Percentiles rank a stretch among this genome's conserved stretches.
phyloP scores from a whole-genome alignment of 768 basidiomycete species.

The Tubosaeta sp. region DNA sequence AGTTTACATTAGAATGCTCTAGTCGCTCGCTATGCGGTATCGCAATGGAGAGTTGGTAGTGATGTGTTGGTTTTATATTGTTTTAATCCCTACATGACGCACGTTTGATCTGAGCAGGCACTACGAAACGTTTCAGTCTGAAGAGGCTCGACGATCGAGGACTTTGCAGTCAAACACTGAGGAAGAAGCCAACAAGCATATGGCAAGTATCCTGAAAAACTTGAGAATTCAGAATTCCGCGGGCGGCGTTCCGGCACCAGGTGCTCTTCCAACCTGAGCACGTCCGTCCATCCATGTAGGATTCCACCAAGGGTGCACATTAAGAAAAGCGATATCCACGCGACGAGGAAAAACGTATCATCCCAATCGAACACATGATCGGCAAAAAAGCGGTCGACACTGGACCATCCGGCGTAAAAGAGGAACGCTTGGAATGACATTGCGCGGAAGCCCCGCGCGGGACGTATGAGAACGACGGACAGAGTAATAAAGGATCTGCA shows the following conservation, averaged over 20 bases:
- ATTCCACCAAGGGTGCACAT: no score
- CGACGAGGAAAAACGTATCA: background rate
- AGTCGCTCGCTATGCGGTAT: background rate
- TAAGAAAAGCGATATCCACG: no score
- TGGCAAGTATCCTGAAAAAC: background rate
- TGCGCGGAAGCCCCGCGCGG: no score
- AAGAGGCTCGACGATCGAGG: no score
- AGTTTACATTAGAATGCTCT: conserved; percentile 4
- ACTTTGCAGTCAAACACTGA: background rate
- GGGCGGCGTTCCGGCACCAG: background rate
- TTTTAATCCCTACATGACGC: conserved; percentile 11
- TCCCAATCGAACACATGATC: background rate
- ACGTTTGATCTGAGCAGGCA: background rate
- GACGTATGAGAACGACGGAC: no score
- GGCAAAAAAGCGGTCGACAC: background rate
- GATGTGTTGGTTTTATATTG: conserved; percentile 3
- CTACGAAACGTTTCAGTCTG: background rate
- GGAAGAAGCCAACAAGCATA: background rate
- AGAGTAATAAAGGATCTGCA: no score
- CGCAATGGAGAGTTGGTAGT: background rate
- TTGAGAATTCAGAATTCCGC: background rate
- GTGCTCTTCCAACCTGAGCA: background rate
- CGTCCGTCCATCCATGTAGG: background rate
- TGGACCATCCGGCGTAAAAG: background rate
- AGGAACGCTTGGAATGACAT: background rate